phyloP scores from a whole-genome alignment of 139 green algal species.

The Coelastrella sp. region DNA sequence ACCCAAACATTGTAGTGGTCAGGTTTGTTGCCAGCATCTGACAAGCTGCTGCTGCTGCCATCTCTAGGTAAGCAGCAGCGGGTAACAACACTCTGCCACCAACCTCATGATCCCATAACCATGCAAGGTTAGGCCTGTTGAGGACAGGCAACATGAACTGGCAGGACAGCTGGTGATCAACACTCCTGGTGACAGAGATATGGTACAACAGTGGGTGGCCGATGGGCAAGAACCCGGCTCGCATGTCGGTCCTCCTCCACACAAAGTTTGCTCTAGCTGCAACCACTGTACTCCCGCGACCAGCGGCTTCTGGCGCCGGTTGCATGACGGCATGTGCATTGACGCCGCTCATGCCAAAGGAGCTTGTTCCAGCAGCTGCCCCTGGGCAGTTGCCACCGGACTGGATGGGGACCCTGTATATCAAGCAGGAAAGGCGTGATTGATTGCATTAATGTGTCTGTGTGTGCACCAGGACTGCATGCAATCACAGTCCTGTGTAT shows the following conservation, averaged over 20 bases:
- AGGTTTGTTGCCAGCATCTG: not conserved
- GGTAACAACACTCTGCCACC: slow-evolving; percentile 48
- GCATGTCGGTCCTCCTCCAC: slow-evolving; percentile 55
- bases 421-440: too few species aligned
- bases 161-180: not conserved
- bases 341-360: slow-evolving; percentile 90
- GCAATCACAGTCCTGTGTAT: too few species aligned
- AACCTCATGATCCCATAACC: slow-evolving; percentile 61
- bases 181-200: not conserved
- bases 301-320: not conserved
- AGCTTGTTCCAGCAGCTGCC: slow-evolving; percentile 74
- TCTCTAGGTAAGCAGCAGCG: slow-evolving; percentile 67
- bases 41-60: slow-evolving; percentile 55
- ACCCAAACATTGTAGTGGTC: not conserved
- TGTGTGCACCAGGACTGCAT: too few species aligned
- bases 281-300: not conserved
- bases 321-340: slow-evolving; percentile 83
- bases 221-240: slow-evolving; percentile 52
- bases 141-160: slow-evolving; percentile 45
- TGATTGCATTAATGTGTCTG: too few species aligned
- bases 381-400: not conserved
- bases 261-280: not conserved
- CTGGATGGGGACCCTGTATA: slow-evolving; percentile 66
- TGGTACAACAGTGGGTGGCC: slow-evolving; percentile 67
- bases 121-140: slow-evolving; percentile 25